These are phyloP conservation scores for Lantana camara DNA, from an alignment of 257 asterid genomes.

Conservation along the genomic window DNA sequence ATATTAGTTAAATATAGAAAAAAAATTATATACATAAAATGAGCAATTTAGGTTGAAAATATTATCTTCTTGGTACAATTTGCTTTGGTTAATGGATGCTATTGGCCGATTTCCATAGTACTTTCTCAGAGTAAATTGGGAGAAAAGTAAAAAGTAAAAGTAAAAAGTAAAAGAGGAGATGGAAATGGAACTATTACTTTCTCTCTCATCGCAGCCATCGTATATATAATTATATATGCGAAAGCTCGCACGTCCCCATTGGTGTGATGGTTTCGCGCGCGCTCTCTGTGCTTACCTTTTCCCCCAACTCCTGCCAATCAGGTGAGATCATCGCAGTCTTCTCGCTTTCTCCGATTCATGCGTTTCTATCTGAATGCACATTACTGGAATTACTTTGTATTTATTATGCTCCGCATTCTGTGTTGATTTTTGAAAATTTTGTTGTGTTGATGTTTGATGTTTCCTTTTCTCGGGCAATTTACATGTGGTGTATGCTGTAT, in stretches of 20 bases:
- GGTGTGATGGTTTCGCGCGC: conserved; percentile 17
- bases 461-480: conserved; percentile 2
- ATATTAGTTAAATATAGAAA: no score
- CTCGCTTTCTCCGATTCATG: background rate
- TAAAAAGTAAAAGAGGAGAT: no score
- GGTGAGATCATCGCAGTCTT: conserved; percentile 37
- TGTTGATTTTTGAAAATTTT: background rate
- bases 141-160: no score
- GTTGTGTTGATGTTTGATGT: background rate
- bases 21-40: no score
- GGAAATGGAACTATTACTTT: no score
- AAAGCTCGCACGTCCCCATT: conserved; percentile 25
- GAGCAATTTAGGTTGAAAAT: no score
- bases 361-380: background rate
- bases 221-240: conserved; percentile 28
- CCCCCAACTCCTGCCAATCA: conserved; percentile 27
- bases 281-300: background rate
- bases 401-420: conserved; percentile 25
- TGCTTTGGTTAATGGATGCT: no score
- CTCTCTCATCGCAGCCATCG: conserved; percentile 14
- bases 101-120: no score
- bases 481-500: background rate
- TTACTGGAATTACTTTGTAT: background rate
- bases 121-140: no score
- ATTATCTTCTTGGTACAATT: no score